phyloP scores from a whole-genome alignment of 257 asterid species.

The Thymus quinquecostatus region DNA sequence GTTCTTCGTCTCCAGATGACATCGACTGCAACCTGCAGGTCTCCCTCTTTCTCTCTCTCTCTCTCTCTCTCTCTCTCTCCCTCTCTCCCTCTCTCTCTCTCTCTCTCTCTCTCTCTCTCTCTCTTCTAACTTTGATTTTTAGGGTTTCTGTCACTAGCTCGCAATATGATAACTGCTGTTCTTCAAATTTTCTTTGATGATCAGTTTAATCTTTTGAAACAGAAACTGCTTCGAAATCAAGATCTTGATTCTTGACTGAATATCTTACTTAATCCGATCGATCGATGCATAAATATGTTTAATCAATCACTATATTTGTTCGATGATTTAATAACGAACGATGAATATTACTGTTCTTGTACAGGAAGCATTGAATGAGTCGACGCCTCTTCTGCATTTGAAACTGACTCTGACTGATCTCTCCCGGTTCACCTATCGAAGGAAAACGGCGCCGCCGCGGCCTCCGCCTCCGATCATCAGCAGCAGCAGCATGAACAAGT shows the following conservation, averaged over 20 bases:
- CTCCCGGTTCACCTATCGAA: background rate
- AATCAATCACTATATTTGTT: too few relatives aligned
- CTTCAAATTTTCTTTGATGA: too few relatives aligned
- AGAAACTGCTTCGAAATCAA: too few relatives aligned
- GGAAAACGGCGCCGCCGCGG: background rate
- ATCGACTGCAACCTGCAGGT: background rate
- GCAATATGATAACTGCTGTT: too few relatives aligned
- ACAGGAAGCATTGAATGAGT: background rate
- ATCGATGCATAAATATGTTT: too few relatives aligned
- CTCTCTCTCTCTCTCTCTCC: background rate
- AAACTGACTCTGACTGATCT: background rate
- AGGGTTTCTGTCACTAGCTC: background rate
- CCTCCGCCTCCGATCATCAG: too few relatives aligned
- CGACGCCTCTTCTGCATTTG: background rate
- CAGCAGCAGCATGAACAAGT: background rate
- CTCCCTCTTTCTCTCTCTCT: background rate
- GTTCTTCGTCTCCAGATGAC: background rate
- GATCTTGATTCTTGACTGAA: too few relatives aligned
- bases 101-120: background rate
- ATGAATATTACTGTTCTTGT: too few relatives aligned
- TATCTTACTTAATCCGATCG: too few relatives aligned
- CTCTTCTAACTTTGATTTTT: too few relatives aligned
- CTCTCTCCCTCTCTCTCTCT: background rate
- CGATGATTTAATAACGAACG: too few relatives aligned
- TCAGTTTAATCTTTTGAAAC: background rate